phyloP scores from a whole-genome alignment of 441 rosid genomes.

The Croton laevigatus region DNA sequence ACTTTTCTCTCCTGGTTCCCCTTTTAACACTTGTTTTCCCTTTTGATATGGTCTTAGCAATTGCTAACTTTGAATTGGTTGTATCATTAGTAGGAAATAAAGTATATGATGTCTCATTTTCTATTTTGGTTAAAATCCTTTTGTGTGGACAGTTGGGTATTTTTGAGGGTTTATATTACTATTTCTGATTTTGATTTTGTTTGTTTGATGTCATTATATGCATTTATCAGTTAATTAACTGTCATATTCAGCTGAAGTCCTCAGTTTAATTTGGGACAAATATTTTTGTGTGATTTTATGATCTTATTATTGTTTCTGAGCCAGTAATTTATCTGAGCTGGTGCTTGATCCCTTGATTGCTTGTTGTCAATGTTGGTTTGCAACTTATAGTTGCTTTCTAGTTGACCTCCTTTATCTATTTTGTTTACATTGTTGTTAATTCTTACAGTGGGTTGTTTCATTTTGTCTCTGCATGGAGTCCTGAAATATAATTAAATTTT shows the following conservation, averaged over 20 bases:
- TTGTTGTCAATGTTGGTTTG: no score
- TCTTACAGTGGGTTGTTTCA: not conserved
- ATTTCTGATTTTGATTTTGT: not conserved
- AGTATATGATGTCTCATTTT: not conserved
- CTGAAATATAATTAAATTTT: not conserved
- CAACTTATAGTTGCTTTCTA: not conserved
- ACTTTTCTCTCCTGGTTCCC: not conserved
- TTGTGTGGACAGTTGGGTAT: not conserved
- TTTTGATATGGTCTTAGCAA: not conserved
- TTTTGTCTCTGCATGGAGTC: not conserved
- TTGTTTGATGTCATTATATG: not conserved
- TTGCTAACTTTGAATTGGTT: conserved; percentile 3
- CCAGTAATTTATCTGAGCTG: not conserved
- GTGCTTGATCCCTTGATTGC: not conserved
- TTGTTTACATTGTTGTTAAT: not conserved
- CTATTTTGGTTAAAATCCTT: not conserved
- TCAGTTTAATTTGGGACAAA: not conserved
- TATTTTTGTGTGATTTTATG: not conserved
- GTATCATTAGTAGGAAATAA: not conserved
- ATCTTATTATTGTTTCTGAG: not conserved
- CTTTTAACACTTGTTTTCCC: not conserved
- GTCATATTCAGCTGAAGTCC: not conserved
- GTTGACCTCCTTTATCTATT: not conserved
- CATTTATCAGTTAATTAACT: not conserved
- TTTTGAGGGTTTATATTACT: not conserved